phyloP scores from a whole-genome alignment of 345 rosid species.

The Pseudoturritis turrita region DNA sequence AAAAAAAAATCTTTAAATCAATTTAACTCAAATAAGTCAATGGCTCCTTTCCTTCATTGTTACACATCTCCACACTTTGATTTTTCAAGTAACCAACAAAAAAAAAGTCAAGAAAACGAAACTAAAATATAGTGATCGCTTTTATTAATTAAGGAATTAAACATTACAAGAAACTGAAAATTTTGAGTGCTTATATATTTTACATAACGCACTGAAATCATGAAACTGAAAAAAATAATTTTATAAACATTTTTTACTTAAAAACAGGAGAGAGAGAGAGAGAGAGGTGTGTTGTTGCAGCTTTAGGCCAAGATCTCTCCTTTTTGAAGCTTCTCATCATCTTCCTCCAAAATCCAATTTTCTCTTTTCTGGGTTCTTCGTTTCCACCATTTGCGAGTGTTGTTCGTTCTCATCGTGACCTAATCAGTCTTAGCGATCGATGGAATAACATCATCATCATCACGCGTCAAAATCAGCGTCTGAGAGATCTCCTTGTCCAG shows the following conservation, averaged over 20 bases:
- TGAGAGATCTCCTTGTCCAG: not conserved
- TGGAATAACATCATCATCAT: not conserved
- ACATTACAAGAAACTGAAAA: not conserved
- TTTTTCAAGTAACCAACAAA: not conserved
- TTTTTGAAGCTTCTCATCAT: constrained; percentile 18
- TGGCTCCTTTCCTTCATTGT: constrained; percentile 15
- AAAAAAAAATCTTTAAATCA: too few relatives aligned
- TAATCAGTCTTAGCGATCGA: not conserved
- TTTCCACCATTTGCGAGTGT: constrained; percentile 10
- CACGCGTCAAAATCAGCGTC: not conserved
- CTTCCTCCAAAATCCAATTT: not conserved
- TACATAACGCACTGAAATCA: constrained; percentile 20
- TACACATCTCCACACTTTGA: constrained; percentile 15
- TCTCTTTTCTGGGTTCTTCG: not conserved
- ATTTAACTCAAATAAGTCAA: constrained; percentile 2
- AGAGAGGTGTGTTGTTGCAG: constrained; percentile 7
- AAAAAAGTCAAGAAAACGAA: not conserved
- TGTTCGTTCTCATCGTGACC: not conserved
- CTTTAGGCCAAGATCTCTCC: constrained; percentile 31
- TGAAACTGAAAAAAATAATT: not conserved
- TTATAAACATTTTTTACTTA: not conserved
- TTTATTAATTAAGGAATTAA: not conserved
- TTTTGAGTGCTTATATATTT: not conserved
- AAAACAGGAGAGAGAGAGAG: not conserved
- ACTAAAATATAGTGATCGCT: not conserved